A percentile compares a stretch with the other conserved stretches of the same genome.
Evolutionary conservation across 2,329 filamentous ascomycete species (phyloP).

Genomic region (Seiridium unicorne): DNA sequence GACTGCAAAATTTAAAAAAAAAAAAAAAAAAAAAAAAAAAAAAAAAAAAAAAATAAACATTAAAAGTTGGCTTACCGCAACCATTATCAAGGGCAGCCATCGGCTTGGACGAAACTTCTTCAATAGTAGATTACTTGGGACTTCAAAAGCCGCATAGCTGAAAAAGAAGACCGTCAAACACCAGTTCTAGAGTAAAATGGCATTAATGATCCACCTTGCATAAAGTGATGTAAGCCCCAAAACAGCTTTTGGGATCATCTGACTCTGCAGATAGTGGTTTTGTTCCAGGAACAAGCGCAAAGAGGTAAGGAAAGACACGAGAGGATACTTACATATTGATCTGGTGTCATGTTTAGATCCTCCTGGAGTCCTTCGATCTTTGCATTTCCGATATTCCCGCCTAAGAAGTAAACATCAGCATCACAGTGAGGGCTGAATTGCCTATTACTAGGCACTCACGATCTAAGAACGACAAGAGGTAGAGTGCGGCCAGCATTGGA

Average conservation of each 20-base stretch:
- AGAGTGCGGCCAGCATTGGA: constrained; percentile 65
- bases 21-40: no score
- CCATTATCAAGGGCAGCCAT: constrained; percentile 76
- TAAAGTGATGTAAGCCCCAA: no score
- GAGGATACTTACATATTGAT: constrained; percentile 50
- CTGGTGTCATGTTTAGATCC: constrained; percentile 54
- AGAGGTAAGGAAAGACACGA: no score
- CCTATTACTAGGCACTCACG: constrained; percentile 28
- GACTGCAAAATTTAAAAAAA: no score
- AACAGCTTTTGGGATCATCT: no score
- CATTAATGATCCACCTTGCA: no score
- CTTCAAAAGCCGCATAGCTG: constrained; percentile 73
- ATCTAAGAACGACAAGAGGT: constrained; percentile 69
- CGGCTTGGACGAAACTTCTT: constrained; percentile 71
- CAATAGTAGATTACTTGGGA: constrained; percentile 74
- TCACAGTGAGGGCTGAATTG: background rate
- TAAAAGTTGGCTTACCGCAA: constrained; percentile 26
- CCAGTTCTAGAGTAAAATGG: constrained; percentile 45
- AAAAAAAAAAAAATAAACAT: no score
- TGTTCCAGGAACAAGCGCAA: no score
- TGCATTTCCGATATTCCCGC: constrained; percentile 65
- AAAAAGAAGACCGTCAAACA: constrained; percentile 74
- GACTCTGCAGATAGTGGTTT: no score
- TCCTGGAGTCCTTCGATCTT: constrained; percentile 60
- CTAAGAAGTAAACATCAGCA: constrained; percentile 15